phyloP scores from a whole-genome alignment of 257 asterid species.

The Henckelia pumila region DNA sequence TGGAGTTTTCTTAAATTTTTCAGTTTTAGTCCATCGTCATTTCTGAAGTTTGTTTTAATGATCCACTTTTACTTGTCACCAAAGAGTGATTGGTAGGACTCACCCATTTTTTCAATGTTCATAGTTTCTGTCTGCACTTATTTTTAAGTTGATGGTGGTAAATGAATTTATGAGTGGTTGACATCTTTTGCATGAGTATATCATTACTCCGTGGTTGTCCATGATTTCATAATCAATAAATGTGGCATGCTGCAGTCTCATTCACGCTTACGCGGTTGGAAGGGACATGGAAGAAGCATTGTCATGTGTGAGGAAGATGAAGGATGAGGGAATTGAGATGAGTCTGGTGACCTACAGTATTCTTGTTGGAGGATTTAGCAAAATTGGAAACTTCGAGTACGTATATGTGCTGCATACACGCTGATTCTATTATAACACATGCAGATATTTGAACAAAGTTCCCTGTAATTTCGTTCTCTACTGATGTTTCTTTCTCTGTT shows the following conservation, averaged over 20 bases:
- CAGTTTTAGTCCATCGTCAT: too few relatives aligned
- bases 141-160: slow-evolving; percentile 5
- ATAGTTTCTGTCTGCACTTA: slow-evolving; percentile 6
- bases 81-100: slow-evolving; percentile 6
- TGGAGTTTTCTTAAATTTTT: neutral
- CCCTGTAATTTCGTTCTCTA: slow-evolving; percentile 20
- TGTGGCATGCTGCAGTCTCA: slow-evolving; percentile 61
- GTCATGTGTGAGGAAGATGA: slow-evolving; percentile 85
- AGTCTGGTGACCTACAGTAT: slow-evolving; percentile 92
- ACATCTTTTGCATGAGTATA: neutral
- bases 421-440: neutral
- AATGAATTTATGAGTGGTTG: neutral
- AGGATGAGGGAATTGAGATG: slow-evolving; percentile 80
- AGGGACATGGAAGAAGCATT: slow-evolving; percentile 99
- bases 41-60: too few relatives aligned
- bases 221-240: slow-evolving; percentile 10
- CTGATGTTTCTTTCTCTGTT: slow-evolving; percentile 39
- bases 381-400: slow-evolving; percentile 65
- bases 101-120: slow-evolving; percentile 4
- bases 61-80: slow-evolving; percentile 5
- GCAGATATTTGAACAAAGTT: too few relatives aligned
- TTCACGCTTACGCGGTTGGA: slow-evolving; percentile 93
- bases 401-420: slow-evolving; percentile 28
- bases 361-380: slow-evolving; percentile 87
- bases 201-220: slow-evolving; percentile 11